A percentile compares a stretch with the other conserved stretches of the same genome.
phyloP scores from a whole-genome alignment of 768 basidiomycete species.

The Suillus ampliporus region DNA sequence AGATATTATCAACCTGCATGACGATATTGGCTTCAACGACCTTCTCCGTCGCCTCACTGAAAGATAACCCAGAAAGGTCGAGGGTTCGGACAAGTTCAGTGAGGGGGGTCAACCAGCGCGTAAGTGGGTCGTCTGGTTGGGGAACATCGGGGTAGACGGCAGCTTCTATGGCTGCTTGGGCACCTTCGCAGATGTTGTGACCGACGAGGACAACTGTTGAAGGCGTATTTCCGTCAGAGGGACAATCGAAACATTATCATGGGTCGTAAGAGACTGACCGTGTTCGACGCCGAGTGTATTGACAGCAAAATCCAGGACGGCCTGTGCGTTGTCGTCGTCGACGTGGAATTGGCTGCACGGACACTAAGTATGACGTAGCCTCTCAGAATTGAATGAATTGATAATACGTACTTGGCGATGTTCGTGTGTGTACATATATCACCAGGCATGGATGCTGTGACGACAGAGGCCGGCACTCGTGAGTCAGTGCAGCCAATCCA shows the following conservation, averaged over 20 bases:
- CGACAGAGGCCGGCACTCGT: conserved; percentile 80
- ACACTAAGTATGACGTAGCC: background rate
- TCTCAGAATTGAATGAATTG: background rate
- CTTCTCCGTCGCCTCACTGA: conserved; percentile 44
- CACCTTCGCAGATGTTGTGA: conserved; percentile 85
- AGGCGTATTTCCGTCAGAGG: conserved; percentile 8
- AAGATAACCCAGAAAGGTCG: conserved; percentile 43
- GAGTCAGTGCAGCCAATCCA: conserved; percentile 91
- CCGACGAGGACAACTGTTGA: conserved; percentile 76
- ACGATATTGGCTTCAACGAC: conserved; percentile 68
- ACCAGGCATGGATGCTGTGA: conserved; percentile 76
- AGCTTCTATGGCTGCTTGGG: conserved; percentile 48
- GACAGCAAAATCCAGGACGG: conserved; percentile 81
- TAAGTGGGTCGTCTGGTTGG: conserved; percentile 55
- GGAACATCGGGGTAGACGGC: conserved; percentile 23
- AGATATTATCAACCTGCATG: conserved; percentile 59
- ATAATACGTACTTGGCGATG: conserved; percentile 75
- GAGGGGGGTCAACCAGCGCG: conserved; percentile 75
- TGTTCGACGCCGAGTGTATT: conserved; percentile 73
- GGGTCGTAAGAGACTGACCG: conserved; percentile 55
- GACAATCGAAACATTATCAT: conserved; percentile 36
- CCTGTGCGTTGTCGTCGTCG: conserved; percentile 70
- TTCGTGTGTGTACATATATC: conserved; percentile 89
- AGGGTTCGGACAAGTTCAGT: conserved; percentile 52
- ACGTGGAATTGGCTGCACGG: conserved; percentile 68